Evolutionary conservation across 768 basidiomycete genomes (phyloP).

Genomic region (Ephemerocybe angulata): DNA sequence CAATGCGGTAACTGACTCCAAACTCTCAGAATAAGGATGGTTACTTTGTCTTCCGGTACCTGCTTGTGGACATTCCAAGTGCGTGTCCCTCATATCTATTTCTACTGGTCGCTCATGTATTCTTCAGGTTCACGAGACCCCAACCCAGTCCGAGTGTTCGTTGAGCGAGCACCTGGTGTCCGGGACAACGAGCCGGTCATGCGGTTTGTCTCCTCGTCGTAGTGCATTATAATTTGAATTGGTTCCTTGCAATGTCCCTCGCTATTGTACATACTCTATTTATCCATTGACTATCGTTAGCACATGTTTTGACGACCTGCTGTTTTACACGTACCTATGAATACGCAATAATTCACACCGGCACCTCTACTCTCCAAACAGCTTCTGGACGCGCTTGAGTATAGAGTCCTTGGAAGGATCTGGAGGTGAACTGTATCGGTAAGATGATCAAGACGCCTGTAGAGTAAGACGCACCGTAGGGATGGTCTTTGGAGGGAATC

Average conservation of each 20-base stretch:
- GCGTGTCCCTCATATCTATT: slow-evolving; percentile 29
- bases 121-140: slow-evolving; percentile 55
- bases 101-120: not conserved
- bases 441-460: slow-evolving; percentile 27
- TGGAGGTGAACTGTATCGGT: no score
- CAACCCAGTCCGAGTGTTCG: slow-evolving; percentile 63
- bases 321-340: not conserved
- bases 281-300: not conserved
- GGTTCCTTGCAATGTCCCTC: not conserved
- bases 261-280: slow-evolving; percentile 8
- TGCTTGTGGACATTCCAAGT: slow-evolving; percentile 80
- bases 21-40: slow-evolving; percentile 63
- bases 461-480: slow-evolving; percentile 73
- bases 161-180: slow-evolving; percentile 63
- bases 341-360: not conserved
- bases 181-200: slow-evolving; percentile 69
- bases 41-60: slow-evolving; percentile 73
- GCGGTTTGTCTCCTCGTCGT: slow-evolving; percentile 51
- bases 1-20: slow-evolving; percentile 8
- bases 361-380: slow-evolving; percentile 75
- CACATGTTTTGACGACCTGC: not conserved
- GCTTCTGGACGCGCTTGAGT: slow-evolving; percentile 93
- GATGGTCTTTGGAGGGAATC: slow-evolving; percentile 98
- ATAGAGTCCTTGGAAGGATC: slow-evolving; percentile 96
- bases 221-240: slow-evolving; percentile 15